Evolutionary conservation across 768 basidiomycete species (phyloP).

Genomic region (Tricholoma bakamatsutake): DNA sequence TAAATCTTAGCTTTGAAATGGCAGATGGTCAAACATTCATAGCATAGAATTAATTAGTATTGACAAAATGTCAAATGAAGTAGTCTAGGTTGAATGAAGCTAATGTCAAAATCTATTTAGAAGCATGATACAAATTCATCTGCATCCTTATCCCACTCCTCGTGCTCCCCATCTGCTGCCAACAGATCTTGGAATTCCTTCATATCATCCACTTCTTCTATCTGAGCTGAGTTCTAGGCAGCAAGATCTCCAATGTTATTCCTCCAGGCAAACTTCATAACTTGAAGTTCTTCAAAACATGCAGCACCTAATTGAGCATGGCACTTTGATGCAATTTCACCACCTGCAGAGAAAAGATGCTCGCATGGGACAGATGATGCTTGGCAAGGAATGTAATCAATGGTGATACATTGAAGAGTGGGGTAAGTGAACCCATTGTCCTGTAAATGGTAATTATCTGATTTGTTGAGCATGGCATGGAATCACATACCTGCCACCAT

Average conservation of each 20-base stretch:
- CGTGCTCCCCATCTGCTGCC: no score
- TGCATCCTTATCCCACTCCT: background rate
- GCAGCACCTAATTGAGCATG: no score
- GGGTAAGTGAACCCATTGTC: background rate
- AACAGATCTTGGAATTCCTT: no score
- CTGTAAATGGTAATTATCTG: no score
- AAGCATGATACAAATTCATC: background rate
- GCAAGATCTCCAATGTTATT: background rate
- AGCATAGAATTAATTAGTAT: background rate
- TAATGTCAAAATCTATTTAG: background rate
- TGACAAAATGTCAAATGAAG: background rate
- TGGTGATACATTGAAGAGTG: background rate
- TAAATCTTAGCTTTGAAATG: background rate
- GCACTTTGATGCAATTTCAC: no score
- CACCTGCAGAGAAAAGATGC: no score
- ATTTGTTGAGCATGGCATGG: background rate
- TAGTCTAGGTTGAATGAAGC: background rate
- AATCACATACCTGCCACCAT: constrained; percentile 12
- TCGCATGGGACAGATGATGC: no score
- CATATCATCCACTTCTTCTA: no score
- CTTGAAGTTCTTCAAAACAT: no score
- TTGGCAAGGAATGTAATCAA: no score
- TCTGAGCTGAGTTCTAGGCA: no score
- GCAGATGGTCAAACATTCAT: background rate
- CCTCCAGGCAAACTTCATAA: background rate